These are phyloP conservation scores for Cercospora zeae-maydis DNA, from an alignment of 2,329 filamentous ascomycete genomes.

Conservation along the genomic window DNA sequence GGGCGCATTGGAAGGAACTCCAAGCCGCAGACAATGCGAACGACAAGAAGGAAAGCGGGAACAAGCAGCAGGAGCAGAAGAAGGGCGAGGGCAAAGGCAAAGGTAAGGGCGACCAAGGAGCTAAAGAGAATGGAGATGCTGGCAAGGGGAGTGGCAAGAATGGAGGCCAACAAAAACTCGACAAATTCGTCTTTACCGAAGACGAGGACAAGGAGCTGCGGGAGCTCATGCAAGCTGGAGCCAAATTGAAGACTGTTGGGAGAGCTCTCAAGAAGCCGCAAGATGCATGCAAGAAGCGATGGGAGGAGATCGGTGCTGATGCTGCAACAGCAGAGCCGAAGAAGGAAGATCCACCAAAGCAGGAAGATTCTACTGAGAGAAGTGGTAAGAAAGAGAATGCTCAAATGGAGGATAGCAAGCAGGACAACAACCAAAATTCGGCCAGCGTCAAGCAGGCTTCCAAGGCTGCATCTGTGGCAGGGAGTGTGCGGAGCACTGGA, in stretches of 20 bases:
- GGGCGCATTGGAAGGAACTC: conserved; percentile 14
- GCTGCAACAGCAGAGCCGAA: conserved; percentile 8
- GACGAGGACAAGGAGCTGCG: conserved; percentile 22
- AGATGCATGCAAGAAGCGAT: conserved; percentile 10
- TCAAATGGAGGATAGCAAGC: conserved; percentile 19
- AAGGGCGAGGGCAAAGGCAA: conserved; percentile 10
- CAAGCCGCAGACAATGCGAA: conserved; percentile 12
- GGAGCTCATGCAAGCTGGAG: conserved; percentile 5
- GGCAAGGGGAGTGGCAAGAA: not conserved
- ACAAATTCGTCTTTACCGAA: conserved; percentile 18
- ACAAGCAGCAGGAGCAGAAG: not conserved
- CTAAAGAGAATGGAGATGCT: conserved; percentile 3
- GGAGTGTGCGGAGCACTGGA: conserved; percentile 13
- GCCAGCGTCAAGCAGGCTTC: conserved; percentile 14
- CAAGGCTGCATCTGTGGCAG: conserved; percentile 17
- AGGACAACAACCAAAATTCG: conserved; percentile 12
- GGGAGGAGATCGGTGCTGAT: conserved; percentile 12
- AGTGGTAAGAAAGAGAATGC: conserved; percentile 20
- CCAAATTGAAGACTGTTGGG: conserved; percentile 12
- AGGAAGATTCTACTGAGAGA: conserved; percentile 22
- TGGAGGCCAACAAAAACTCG: not conserved
- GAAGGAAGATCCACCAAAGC: conserved; percentile 11
- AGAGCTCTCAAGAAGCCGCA: conserved; percentile 10
- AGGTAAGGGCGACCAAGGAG: not conserved
- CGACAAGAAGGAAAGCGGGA: not conserved